phyloP scores from a whole-genome alignment of 2,329 filamentous ascomycete genomes.

The Diaporthe vexans region DNA sequence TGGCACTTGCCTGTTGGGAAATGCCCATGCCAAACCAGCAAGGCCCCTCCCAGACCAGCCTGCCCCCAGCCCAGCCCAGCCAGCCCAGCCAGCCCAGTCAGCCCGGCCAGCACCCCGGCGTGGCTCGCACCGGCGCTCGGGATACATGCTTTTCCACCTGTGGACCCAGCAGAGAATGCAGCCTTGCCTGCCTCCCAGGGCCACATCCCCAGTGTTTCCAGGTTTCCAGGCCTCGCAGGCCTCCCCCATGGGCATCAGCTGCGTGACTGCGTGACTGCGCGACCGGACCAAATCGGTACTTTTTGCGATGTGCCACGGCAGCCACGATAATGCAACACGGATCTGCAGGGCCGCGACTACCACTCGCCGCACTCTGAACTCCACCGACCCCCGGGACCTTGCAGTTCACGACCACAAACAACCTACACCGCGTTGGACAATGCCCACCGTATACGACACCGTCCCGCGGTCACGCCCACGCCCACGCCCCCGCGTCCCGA shows the following conservation, averaged over 20 bases:
- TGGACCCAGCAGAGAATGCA: background rate
- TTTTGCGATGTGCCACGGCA: slow-evolving; percentile 37
- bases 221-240: too few relatives aligned
- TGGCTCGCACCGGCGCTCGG: background rate
- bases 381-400: slow-evolving; percentile 41
- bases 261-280: background rate
- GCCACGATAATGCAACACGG: slow-evolving; percentile 38
- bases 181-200: too few relatives aligned
- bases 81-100: too few relatives aligned
- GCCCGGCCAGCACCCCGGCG: background rate
- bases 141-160: slow-evolving; percentile 30
- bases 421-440: background rate
- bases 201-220: too few relatives aligned
- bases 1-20: slow-evolving; percentile 22
- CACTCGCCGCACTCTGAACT: slow-evolving; percentile 8
- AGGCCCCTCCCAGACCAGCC: background rate
- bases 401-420: slow-evolving; percentile 37
- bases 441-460: slow-evolving; percentile 14
- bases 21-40: background rate
- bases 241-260: slow-evolving; percentile 10
- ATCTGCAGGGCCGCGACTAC: slow-evolving; percentile 36
- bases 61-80: background rate
- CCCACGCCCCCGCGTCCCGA: background rate
- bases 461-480: background rate
- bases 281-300: slow-evolving; percentile 35